Percentiles rank a stretch among this genome's conserved stretches.
Evolutionary conservation across 192 early-diverging fungal genomes (phyloP).

Genomic region (Glomus cerebriforme): DNA sequence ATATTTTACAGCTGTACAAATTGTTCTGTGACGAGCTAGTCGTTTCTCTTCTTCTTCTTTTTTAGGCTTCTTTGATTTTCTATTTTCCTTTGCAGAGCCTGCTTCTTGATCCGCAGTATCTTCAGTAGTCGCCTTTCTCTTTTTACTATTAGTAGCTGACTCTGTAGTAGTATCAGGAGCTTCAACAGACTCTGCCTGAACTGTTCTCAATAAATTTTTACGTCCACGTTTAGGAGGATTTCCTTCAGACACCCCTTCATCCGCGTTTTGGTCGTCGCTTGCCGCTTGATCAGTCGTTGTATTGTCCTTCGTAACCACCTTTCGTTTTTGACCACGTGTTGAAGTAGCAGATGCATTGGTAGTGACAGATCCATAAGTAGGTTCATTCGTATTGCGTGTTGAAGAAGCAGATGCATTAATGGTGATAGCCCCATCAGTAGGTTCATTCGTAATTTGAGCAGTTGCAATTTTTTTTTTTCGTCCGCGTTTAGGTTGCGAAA

Average conservation of each 20-base stretch:
- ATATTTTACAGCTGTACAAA: not conserved
- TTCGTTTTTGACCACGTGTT: not conserved
- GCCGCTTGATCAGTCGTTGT: not conserved
- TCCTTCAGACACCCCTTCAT: not conserved
- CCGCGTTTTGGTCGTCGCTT: too few species aligned
- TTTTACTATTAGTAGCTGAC: not conserved
- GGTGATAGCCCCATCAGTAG: not conserved
- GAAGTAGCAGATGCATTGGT: not conserved
- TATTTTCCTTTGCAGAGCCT: not conserved
- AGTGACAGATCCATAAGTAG: not conserved
- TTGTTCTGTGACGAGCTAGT: not conserved
- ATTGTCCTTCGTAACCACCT: not conserved
- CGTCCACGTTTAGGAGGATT: not conserved
- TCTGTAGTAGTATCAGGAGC: not conserved
- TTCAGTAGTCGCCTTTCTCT: not conserved
- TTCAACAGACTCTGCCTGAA: not conserved
- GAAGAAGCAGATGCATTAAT: too few species aligned
- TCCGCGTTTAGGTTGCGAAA: too few species aligned
- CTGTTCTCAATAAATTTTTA: not conserved
- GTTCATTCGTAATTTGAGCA: too few species aligned
- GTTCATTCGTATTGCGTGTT: too few species aligned
- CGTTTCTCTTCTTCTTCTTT: not conserved
- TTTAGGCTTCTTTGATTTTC: not conserved
- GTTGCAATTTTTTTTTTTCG: too few species aligned
- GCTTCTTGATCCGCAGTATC: not conserved